Conservation (phyloP, 1,139 yeast species). For the Candida sanyaensis region DNA sequence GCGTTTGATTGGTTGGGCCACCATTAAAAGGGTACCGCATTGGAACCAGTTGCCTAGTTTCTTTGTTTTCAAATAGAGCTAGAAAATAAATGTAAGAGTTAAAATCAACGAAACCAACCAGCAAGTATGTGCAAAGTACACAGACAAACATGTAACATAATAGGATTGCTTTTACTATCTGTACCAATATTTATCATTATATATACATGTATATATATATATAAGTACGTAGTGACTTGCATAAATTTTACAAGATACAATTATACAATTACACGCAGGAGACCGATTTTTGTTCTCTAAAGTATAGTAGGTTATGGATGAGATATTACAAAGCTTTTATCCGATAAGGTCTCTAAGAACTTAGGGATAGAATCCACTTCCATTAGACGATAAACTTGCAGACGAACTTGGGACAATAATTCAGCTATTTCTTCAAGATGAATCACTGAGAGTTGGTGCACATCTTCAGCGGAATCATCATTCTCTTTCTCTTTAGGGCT, state of each 20-base stretch:
- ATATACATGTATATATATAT: too few relatives aligned
- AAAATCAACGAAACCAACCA: too few relatives aligned
- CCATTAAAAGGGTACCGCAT: conserved; percentile 93
- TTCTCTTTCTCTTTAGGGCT: neutral
- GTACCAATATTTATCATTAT: neutral
- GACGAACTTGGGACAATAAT: conserved; percentile 11
- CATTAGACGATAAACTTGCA: conserved; percentile 59
- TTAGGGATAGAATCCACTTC: conserved; percentile 75
- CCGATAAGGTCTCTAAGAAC: conserved; percentile 38
- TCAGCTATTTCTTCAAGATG: conserved; percentile 1
- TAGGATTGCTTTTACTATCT: neutral
- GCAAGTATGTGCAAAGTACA: too few relatives aligned
- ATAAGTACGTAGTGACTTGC: neutral
- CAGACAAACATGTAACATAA: neutral
- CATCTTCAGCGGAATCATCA: neutral
- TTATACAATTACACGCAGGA: neutral
- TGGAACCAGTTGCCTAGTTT: conserved; percentile 58
- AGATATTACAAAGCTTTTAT: too few relatives aligned
- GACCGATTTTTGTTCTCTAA: too few relatives aligned
- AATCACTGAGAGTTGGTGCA: neutral
- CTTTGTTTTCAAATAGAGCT: neutral
- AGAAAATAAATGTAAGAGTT: neutral
- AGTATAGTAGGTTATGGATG: too few relatives aligned
- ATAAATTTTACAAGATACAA: conserved; percentile 1
- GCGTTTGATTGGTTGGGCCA: conserved; percentile 99